Evolutionary conservation across 2,329 filamentous ascomycete species (phyloP), one percentile per base, ranked within the genome.

Genomic region (Triangularia verruculosa): DNA sequence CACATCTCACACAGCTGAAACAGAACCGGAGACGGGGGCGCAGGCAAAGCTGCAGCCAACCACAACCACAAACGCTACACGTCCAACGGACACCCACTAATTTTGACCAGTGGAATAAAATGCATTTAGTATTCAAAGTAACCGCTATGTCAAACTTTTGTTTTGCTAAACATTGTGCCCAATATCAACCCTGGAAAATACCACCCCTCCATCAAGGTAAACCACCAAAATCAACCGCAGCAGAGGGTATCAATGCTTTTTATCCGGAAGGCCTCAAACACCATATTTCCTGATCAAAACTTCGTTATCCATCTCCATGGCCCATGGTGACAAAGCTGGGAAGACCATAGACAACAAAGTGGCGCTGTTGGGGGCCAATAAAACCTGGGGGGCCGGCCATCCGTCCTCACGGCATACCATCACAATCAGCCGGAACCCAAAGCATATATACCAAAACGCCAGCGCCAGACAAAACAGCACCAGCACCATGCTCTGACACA

Each of bases 371-470:
- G 7, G n/a, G n/a, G n/a, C 39, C 39, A n/a, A 47, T 47, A 20
- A 3, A 17, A 20, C 6, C 39, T 47, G 39, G 39, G 39, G 39
- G n/a, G n/a, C n/a, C n/a, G n/a, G 39, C 55, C 58, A 30, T 52
- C 47, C 32, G 61, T 47, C 39, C 17, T 20, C 39, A 20, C 39
- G 39, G 11, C 39, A 47, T 20, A 17, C 39, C 39, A 47, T 22
- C 39, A 47, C 39, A 11, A 47, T 47, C 39, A 47, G 39, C 39
- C 39, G 13, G 39, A 12, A 47, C 39, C 39, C 39, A 47, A 47
- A 57, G 22, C 25, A 57, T 57, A 56, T 65, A n/a, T n/a, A n/a
- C 61, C 17, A 27, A 32, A 32, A 63, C 61, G 59, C 62, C 57
- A 57, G 61, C 22, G 28, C 64, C 39, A 17, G n/a, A n/a, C n/a